Percentiles rank a stretch among this genome's conserved stretches.
Evolutionary conservation across 371 early-diverging fungal genomes (phyloP).

Genomic region (Paraphysoderma sedebokerense): DNA sequence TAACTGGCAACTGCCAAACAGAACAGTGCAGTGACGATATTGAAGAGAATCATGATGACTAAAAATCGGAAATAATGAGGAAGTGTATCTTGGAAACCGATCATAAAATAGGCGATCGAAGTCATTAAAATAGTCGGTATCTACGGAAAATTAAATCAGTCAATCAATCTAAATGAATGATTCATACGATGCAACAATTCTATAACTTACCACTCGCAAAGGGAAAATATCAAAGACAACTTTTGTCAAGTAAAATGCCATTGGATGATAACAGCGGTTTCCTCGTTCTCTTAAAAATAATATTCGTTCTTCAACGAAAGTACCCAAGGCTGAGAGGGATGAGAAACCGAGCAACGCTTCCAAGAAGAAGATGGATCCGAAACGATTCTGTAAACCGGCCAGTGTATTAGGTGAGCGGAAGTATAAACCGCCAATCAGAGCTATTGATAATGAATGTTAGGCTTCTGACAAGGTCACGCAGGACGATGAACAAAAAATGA

Average conservation of each 20-base stretch:
- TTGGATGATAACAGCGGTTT: conserved; percentile 33
- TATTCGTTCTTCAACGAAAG: conserved; percentile 28
- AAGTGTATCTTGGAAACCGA: conserved; percentile 22
- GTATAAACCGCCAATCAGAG: conserved; percentile 24
- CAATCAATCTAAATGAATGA: not conserved
- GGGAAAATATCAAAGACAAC: conserved; percentile 26
- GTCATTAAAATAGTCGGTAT: conserved; percentile 22
- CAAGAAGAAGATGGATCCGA: conserved; percentile 40
- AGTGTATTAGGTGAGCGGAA: conserved; percentile 10
- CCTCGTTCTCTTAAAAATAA: conserved; percentile 41
- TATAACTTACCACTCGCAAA: conserved; percentile 13
- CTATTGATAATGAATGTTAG: conserved; percentile 1
- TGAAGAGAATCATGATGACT: conserved; percentile 5
- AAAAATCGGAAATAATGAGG: conserved; percentile 21
- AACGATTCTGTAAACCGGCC: conserved; percentile 31
- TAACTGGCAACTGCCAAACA: conserved; percentile 16
- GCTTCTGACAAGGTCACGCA: not conserved
- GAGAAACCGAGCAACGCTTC: conserved; percentile 19
- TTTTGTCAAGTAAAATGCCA: conserved; percentile 34
- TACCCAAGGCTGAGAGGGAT: conserved; percentile 23
- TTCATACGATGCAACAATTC: not conserved
- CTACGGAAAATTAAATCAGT: not conserved
- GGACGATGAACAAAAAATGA: not conserved
- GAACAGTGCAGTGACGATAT: conserved; percentile 3
- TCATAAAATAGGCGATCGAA: conserved; percentile 29